Evolutionary conservation across 1,139 yeast species (phyloP).

Genomic region (Tardiomyces depauwii): DNA sequence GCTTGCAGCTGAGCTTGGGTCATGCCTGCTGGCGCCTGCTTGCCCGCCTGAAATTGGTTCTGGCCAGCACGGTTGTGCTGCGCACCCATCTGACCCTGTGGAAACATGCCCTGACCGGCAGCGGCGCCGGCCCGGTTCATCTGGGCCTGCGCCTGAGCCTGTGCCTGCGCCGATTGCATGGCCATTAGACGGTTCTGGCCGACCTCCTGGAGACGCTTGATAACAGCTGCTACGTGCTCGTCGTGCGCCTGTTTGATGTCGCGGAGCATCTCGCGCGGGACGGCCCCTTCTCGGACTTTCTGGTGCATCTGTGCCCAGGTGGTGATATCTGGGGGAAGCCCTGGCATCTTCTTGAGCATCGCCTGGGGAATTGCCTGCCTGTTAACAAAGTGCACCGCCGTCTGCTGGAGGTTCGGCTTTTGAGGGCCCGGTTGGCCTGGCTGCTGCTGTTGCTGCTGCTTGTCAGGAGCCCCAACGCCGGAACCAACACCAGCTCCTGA

Average conservation of each 20-base stretch:
- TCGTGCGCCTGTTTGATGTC: slow-evolving; percentile 49
- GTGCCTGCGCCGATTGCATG: background rate
- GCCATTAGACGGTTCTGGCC: slow-evolving; percentile 3
- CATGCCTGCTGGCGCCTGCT: background rate
- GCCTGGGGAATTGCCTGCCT: slow-evolving; percentile 67
- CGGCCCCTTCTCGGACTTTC: background rate
- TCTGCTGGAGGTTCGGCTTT: slow-evolving; percentile 5
- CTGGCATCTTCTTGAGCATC: slow-evolving; percentile 56
- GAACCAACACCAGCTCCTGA: no score
- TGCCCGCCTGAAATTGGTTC: background rate
- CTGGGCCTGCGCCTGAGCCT: background rate
- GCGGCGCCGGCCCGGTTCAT: no score
- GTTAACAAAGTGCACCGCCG: slow-evolving; percentile 28
- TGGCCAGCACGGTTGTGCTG: no score
- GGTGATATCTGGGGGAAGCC: slow-evolving; percentile 63
- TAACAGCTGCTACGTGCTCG: slow-evolving; percentile 35
- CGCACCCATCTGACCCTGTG: no score
- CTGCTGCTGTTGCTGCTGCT: slow-evolving; percentile 8
- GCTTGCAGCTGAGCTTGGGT: background rate
- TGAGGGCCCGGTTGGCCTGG: slow-evolving; percentile 8
- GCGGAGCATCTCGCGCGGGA: slow-evolving; percentile 32
- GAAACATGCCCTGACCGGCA: no score
- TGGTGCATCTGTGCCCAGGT: slow-evolving; percentile 56
- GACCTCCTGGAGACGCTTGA: slow-evolving; percentile 2
- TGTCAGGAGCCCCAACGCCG: background rate